phyloP scores from a whole-genome alignment of 345 rosid species.

The Sisymbrium irio region DNA sequence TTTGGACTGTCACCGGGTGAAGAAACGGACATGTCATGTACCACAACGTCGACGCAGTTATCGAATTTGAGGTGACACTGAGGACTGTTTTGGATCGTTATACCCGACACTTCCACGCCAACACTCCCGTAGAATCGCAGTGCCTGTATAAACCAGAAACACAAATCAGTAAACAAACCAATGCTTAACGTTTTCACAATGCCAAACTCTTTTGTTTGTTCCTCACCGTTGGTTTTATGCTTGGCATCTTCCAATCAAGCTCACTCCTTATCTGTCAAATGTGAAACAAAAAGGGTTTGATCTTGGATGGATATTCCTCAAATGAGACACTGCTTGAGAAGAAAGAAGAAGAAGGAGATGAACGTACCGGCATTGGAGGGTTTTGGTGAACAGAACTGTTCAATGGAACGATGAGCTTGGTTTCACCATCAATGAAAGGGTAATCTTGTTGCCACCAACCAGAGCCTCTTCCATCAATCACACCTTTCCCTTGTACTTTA shows the following conservation, averaged over 20 bases:
- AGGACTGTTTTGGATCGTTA: slow-evolving; percentile 91
- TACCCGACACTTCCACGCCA: slow-evolving; percentile 79
- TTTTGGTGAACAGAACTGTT: slow-evolving; percentile 47
- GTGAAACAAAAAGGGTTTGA: slow-evolving; percentile 25
- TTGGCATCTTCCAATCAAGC: slow-evolving; percentile 68
- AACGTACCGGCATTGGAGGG: slow-evolving; percentile 70
- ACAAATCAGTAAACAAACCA: slow-evolving; percentile 7
- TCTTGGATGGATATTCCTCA: background rate
- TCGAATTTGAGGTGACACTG: slow-evolving; percentile 98
- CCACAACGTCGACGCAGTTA: slow-evolving; percentile 71
- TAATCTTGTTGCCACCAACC: slow-evolving; percentile 86
- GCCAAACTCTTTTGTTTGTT: background rate
- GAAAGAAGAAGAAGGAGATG: background rate
- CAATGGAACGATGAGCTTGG: slow-evolving; percentile 55
- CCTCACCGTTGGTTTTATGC: slow-evolving; percentile 82
- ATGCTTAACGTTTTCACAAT: background rate
- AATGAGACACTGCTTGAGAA: background rate
- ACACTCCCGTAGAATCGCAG: slow-evolving; percentile 88
- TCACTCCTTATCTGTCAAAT: slow-evolving; percentile 58
- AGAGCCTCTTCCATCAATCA: slow-evolving; percentile 93
- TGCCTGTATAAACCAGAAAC: slow-evolving; percentile 60
- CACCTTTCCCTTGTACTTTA: slow-evolving; percentile 75
- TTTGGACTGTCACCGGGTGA: slow-evolving; percentile 98
- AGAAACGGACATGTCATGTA: slow-evolving; percentile 61
- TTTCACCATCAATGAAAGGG: slow-evolving; percentile 54